Percentiles rank a stretch among this genome's conserved stretches.
These are phyloP conservation scores for Aristolochia fimbriata DNA, from an alignment of 164 flowering plant genomes.

Conservation along the genomic window DNA sequence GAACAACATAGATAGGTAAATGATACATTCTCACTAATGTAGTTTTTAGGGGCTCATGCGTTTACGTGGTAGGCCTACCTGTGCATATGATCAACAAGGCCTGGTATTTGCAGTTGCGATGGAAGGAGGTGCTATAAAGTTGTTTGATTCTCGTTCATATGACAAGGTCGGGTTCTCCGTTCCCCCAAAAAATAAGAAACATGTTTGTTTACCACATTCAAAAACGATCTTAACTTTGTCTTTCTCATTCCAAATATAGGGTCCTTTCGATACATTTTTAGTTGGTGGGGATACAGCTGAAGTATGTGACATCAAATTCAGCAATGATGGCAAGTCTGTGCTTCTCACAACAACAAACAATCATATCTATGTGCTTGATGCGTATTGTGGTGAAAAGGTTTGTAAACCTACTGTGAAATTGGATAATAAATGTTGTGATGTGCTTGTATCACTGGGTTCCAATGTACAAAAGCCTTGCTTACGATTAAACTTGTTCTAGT, in stretches of 20 bases:
- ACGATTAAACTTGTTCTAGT: too few relatives aligned
- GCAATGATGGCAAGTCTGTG: constrained; percentile 98
- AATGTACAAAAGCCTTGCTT: too few relatives aligned
- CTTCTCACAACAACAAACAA: constrained; percentile 85
- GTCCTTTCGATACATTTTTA: constrained; percentile 93
- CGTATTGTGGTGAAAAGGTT: constrained; percentile 96
- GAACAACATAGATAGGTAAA: background rate
- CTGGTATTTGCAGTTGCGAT: constrained; percentile 98
- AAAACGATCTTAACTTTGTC: background rate
- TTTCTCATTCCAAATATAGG: constrained; percentile 33
- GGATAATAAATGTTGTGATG: too few relatives aligned
- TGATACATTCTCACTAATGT: constrained; percentile 35
- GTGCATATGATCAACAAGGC: constrained; percentile 97
- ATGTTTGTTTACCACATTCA: background rate
- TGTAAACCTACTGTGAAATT: background rate
- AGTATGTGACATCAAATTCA: constrained; percentile 92
- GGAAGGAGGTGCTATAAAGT: constrained; percentile 99
- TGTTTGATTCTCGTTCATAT: constrained; percentile 97
- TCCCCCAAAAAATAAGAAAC: background rate
- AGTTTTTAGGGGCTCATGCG: constrained; percentile 87
- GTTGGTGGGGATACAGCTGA: constrained; percentile 99
- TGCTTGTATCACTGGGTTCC: too few relatives aligned
- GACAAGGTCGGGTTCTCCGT: constrained; percentile 57
- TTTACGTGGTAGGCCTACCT: constrained; percentile 91
- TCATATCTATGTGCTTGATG: constrained; percentile 86